These are phyloP conservation scores for Gossypioides kirkii DNA, from an alignment of 345 rosid species.

Conservation along the genomic window DNA sequence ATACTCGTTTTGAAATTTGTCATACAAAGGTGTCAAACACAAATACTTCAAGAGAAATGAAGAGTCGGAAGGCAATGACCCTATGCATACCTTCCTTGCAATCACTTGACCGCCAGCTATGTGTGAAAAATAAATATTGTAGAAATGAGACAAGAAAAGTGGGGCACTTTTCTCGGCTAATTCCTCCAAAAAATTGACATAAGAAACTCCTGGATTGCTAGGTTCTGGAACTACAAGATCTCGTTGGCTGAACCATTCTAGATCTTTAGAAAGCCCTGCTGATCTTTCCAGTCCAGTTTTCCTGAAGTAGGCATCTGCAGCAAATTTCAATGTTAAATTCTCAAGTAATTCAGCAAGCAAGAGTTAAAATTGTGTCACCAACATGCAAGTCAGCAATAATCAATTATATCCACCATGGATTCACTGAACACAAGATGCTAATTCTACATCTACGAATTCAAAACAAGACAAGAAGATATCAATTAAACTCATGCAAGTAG, in stretches of 20 bases:
- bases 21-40: too few relatives aligned
- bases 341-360: slow-evolving; percentile 4
- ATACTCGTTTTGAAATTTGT: neutral
- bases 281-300: slow-evolving; percentile 82
- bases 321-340: slow-evolving; percentile 3
- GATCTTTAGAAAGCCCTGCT: slow-evolving; percentile 52
- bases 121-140: slow-evolving; percentile 86
- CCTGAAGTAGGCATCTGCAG: slow-evolving; percentile 79
- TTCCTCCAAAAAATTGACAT: slow-evolving; percentile 65
- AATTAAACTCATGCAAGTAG: neutral
- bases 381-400: neutral
- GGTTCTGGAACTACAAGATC: slow-evolving; percentile 53
- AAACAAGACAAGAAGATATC: neutral
- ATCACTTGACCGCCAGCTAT: slow-evolving; percentile 86
- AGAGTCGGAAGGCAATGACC: neutral
- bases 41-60: neutral
- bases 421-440: neutral
- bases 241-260: slow-evolving; percentile 56
- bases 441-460: neutral
- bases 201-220: slow-evolving; percentile 55
- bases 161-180: slow-evolving; percentile 68
- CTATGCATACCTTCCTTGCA: slow-evolving; percentile 44
- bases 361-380: neutral
- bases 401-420: neutral
- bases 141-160: slow-evolving; percentile 75